phyloP scores from a whole-genome alignment of 2,329 filamentous ascomycete species.

The Hypocreales sp. region DNA sequence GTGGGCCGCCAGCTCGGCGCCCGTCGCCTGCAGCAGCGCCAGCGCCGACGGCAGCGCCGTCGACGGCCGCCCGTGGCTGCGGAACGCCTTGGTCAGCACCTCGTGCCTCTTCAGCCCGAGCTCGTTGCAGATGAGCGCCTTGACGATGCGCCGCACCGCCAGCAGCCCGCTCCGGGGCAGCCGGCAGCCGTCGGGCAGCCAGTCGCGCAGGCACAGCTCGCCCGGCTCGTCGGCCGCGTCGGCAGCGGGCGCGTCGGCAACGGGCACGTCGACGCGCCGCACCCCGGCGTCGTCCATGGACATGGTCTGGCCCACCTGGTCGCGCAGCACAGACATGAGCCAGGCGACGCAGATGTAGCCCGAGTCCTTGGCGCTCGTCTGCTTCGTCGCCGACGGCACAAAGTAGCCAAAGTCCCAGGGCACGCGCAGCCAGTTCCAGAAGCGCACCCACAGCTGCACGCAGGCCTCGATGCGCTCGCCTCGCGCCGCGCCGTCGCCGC shows the following conservation, averaged over 20 bases:
- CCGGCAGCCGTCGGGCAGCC: constrained; percentile 4
- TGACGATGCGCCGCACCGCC: constrained; percentile 3
- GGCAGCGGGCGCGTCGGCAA: constrained; percentile 1
- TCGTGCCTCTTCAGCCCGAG: constrained; percentile 3
- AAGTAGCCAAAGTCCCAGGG: constrained; percentile 7
- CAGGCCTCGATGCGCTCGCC: constrained; percentile 4
- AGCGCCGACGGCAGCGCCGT: constrained; percentile 1
- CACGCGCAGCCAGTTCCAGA: constrained; percentile 6
- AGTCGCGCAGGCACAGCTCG: constrained; percentile 4
- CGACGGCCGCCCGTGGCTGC: background rate
- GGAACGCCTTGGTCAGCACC: constrained; percentile 3
- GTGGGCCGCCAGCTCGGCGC: background rate
- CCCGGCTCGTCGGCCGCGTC: background rate
- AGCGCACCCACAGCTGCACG: constrained; percentile 7
- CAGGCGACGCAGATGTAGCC: constrained; percentile 4
- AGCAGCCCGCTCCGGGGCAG: constrained; percentile 1
- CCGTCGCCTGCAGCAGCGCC: background rate
- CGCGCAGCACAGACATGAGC: constrained; percentile 7
- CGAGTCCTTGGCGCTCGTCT: constrained; percentile 3
- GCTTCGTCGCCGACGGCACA: constrained; percentile 2
- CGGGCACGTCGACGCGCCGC: background rate
- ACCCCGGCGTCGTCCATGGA: constrained; percentile 1
- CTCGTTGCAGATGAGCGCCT: constrained; percentile 6
- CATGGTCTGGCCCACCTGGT: constrained; percentile 5
- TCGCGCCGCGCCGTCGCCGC: constrained; percentile 1